Conservation (phyloP, 2,329 filamentous ascomycete species). For the Ophidiomyces ophidiicola region DNA sequence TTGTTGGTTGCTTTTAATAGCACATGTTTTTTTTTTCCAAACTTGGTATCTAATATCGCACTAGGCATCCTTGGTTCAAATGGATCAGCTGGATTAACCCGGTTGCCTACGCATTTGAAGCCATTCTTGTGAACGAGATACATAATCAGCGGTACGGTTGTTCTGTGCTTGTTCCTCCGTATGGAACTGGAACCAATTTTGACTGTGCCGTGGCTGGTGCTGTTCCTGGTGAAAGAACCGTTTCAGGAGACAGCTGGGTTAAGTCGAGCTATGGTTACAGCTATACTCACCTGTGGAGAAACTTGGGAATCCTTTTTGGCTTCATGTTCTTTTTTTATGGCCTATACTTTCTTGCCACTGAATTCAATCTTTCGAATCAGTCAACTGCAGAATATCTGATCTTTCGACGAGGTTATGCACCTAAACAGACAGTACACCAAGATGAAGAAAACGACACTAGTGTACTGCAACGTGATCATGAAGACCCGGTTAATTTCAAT, state of each 20-base stretch:
- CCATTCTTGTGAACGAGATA: conserved; percentile 47
- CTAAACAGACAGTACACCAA: conserved; percentile 19
- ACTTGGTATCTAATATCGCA: conserved; percentile 16
- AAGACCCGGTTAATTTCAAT: conserved; percentile 8
- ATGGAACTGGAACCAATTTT: conserved; percentile 38
- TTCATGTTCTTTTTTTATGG: conserved; percentile 54
- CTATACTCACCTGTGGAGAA: conserved; percentile 51
- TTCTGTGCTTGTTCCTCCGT: conserved; percentile 35
- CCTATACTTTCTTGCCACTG: conserved; percentile 51
- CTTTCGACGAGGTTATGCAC: conserved; percentile 47
- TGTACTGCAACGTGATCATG: not conserved
- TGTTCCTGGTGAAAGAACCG: conserved; percentile 40
- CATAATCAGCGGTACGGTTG: conserved; percentile 47
- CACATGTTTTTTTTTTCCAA: not conserved
- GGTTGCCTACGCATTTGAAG: conserved; percentile 53
- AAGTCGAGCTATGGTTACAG: conserved; percentile 44
- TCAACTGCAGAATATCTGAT: conserved; percentile 59
- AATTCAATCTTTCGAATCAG: conserved; percentile 51
- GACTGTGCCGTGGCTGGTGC: conserved; percentile 46
- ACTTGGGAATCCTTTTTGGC: conserved; percentile 54
- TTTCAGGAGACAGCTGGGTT: conserved; percentile 53
- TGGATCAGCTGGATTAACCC: conserved; percentile 58
- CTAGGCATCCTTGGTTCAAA: conserved; percentile 48
- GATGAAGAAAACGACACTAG: conserved; percentile 7
- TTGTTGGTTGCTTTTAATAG: not conserved